Base-by-base conservation (phyloP, 2,329 filamentous ascomycete genomes). In the Neospermospora avenae region DNA sequence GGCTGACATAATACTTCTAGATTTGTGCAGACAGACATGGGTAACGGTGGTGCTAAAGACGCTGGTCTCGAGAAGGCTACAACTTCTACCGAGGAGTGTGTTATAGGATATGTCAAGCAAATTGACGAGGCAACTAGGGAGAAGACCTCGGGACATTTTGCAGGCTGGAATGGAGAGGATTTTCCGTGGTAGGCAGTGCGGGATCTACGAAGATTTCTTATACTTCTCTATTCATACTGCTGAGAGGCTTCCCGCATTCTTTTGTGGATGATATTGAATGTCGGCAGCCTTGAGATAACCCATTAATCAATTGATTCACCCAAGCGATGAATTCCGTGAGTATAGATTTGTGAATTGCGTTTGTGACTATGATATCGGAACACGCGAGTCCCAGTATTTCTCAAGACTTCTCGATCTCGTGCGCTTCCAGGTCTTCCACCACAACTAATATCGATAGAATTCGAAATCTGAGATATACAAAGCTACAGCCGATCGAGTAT, bases 1-100 rank as follows among this genome's bases (percentile, higher is more conserved):
- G 18, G 25, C 48, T 51, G 13, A 51, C 35, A 4, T 7, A 22
- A 2, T 5, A 22, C 13, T 4, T 24, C 16, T 28, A 54, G 51
- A 18, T 74, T 72, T 62, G 73, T 76, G 11, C 37, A 56, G 24
- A 72, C 69, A 10, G 59, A 66, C 3, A 66, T 69, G 52, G 70
- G 69, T 0, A 69, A 68, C 56, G 34, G 25, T 10, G 66, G 65
- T 42, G 70, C 69, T 8, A 35, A 24, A 22, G 25, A 18, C 10
- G 56, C 62, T 20, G 65, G 58, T 13, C 20, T 71, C 7, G 63
- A 66, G 41, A 59, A 67, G 31, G 63, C 69, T 8, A 55, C 25
- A 7, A 49, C 51, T 16, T 34, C 39, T 13, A 31, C 58, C 11
- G 57, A 62, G 7, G 57, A 58, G 41, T 55, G 57, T 42, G 42